Base-by-base conservation (phyloP, 345 rosid genomes). In the Theobroma cacao region DNA sequence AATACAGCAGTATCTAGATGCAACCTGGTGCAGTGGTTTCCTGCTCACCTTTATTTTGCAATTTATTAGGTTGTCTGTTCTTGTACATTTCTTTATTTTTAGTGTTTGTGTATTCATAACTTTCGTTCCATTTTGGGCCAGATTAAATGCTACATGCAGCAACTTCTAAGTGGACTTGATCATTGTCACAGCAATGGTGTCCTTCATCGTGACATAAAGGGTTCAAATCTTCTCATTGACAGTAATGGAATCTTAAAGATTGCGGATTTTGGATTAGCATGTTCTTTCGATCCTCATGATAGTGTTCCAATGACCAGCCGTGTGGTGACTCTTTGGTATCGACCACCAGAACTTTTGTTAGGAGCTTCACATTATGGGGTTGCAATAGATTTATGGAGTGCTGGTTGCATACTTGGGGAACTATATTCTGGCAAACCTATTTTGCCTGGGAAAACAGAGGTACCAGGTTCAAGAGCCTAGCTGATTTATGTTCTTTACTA, bases 321-420 rank as follows among this genome's bases (percentile, higher is more conserved):
- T 34, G 99, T 96, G 60, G 98, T 96, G 84, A 96, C 98, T 31
- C 97, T 96, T 50, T 96, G 99, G 99, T 96, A 96, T 87, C 84
- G 99, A 81, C 98, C 98, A 2, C 99, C 99, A 0, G 98, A 96
- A 84, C 98, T 96, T 80, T 88, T 96, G 30, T 96, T 96, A 65
- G 99, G 99, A 80, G 92, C 98, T 77, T 82, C 90, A 78, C 88
- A 78, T 65, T 96, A 96, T 77, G 93, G 94, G 72, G 91, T 90
- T 62, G 94, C 95, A 36, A 92, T 96, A 74, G 99, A 96, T 88
- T 81, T 96, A 72, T 96, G 99, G 99, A 96, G 99, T 73, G 79
- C 93, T 45, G 99, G 99, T 65, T 96, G 99, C 89, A 96, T 96
- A 74, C 93, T 96, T 31, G 98, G 98, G 38, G 99, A 96, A 82